Evolutionary conservation across 2,329 filamentous ascomycete species (phyloP).

Genomic region (Scedosporium boydii): DNA sequence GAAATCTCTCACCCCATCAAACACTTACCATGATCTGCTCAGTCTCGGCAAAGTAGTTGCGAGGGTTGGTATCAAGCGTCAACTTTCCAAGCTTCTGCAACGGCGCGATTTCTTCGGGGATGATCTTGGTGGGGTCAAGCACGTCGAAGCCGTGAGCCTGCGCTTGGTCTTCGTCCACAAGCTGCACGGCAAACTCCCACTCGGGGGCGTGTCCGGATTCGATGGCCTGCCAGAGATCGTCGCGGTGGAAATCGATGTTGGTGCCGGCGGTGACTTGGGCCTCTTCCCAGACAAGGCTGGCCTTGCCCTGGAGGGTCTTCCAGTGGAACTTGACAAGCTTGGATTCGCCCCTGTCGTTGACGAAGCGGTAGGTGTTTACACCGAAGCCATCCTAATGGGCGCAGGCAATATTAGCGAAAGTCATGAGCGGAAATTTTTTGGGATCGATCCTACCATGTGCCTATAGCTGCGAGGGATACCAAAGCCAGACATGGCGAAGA

Average conservation of each 20-base stretch:
- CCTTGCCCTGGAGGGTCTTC: conserved; percentile 64
- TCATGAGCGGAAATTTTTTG: too few relatives aligned
- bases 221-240: conserved; percentile 68
- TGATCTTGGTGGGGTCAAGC: conserved; percentile 76
- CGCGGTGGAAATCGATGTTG: conserved; percentile 74
- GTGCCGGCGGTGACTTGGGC: conserved; percentile 64
- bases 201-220: conserved; percentile 60
- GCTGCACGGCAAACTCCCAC: conserved; percentile 78
- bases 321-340: conserved; percentile 73
- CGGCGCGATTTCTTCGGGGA: conserved; percentile 70
- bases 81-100: conserved; percentile 71
- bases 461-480: conserved; percentile 64
- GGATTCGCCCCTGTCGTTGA: conserved; percentile 58
- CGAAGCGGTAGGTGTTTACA: conserved; percentile 67
- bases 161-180: conserved; percentile 60
- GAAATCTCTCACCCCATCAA: not conserved
- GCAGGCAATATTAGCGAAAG: not conserved
- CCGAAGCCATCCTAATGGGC: conserved; percentile 56
- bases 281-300: conserved; percentile 72
- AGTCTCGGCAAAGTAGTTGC: conserved; percentile 74
- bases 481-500: conserved; percentile 71
- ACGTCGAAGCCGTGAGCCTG: conserved; percentile 80
- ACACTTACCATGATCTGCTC: conserved; percentile 56
- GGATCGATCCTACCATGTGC: conserved; percentile 51
- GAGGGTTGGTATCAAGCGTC: conserved; percentile 68